Evolutionary conservation across 306 rosid genomes (phyloP).

Genomic region (Glycyrrhiza uralensis): DNA sequence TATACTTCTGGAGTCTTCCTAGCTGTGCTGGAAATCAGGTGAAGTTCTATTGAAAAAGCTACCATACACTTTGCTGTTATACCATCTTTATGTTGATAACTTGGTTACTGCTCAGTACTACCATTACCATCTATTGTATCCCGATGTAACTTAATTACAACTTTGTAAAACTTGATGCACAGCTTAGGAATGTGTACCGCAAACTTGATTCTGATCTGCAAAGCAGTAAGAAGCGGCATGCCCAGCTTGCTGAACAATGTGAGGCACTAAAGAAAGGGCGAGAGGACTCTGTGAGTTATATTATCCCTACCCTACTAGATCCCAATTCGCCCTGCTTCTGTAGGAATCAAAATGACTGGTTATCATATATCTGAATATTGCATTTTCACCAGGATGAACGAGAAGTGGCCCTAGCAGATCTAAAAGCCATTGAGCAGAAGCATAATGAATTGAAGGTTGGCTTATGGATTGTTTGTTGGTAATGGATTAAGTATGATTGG

Average conservation of each 20-base stretch:
- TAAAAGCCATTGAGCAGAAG: conserved; percentile 67
- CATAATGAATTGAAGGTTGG: conserved; percentile 70
- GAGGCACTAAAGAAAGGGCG: conserved; percentile 74
- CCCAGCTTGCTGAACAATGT: conserved; percentile 65
- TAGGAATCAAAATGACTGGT: not conserved
- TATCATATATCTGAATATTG: conserved; percentile 16
- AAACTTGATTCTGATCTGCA: conserved; percentile 82
- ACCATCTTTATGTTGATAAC: conserved; percentile 23
- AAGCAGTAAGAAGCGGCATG: conserved; percentile 53
- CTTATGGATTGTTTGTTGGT: conserved; percentile 9
- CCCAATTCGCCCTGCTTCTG: conserved; percentile 2
- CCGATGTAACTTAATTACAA: conserved; percentile 5
- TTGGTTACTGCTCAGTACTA: not conserved
- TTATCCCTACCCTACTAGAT: not conserved
- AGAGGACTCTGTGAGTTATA: conserved; percentile 82
- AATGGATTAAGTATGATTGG: not conserved
- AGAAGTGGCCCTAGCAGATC: conserved; percentile 69
- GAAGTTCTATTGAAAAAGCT: conserved; percentile 17
- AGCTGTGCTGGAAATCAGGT: conserved; percentile 99
- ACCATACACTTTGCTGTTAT: not conserved
- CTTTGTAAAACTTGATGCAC: conserved; percentile 16
- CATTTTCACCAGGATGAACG: conserved; percentile 63
- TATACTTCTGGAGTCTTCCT: conserved; percentile 97
- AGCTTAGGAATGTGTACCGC: conserved; percentile 73
- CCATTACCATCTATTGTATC: not conserved